These are phyloP conservation scores for Hypoxylon trugodes DNA, from an alignment of 495 filamentous ascomycete genomes.

Conservation along the genomic window DNA sequence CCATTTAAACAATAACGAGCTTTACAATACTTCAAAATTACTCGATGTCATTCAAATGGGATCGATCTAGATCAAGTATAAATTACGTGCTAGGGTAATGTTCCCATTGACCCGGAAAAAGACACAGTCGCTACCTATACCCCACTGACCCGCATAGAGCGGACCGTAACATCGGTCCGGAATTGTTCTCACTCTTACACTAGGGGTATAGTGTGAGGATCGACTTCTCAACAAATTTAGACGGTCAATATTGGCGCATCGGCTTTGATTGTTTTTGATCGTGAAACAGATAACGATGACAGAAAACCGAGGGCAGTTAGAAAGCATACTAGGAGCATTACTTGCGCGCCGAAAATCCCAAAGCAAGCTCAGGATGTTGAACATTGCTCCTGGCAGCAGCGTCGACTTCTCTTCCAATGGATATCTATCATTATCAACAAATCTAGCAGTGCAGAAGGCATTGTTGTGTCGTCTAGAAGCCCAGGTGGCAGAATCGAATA, in stretches of 20 bases:
- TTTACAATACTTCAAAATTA: not conserved
- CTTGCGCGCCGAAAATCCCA: constrained; percentile 43
- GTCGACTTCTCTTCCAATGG: constrained; percentile 72
- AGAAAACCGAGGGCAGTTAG: constrained; percentile 23
- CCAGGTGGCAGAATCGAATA: constrained; percentile 4
- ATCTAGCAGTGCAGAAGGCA: constrained; percentile 46
- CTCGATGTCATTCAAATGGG: not conserved
- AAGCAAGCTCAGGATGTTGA: constrained; percentile 53
- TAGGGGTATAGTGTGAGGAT: constrained; percentile 12
- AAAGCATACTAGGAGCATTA: constrained; percentile 35
- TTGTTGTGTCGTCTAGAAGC: constrained; percentile 54
- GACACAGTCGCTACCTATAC: constrained; percentile 9
- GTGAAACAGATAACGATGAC: constrained; percentile 19
- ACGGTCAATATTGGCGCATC: not conserved
- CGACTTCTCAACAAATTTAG: constrained; percentile 5
- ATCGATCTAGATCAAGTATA: not conserved
- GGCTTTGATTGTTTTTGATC: not conserved
- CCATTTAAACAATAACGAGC: constrained; percentile 17
- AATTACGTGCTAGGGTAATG: constrained; percentile 27
- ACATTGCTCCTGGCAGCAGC: constrained; percentile 43
- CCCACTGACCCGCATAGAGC: constrained; percentile 18
- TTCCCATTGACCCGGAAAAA: constrained; percentile 22
- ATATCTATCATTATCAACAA: constrained; percentile 66
- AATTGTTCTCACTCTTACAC: not conserved
- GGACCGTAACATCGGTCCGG: constrained; percentile 18